These are phyloP conservation scores for Corinectria fuckeliana DNA, from an alignment of 2,329 filamentous ascomycete genomes.

Conservation along the genomic window DNA sequence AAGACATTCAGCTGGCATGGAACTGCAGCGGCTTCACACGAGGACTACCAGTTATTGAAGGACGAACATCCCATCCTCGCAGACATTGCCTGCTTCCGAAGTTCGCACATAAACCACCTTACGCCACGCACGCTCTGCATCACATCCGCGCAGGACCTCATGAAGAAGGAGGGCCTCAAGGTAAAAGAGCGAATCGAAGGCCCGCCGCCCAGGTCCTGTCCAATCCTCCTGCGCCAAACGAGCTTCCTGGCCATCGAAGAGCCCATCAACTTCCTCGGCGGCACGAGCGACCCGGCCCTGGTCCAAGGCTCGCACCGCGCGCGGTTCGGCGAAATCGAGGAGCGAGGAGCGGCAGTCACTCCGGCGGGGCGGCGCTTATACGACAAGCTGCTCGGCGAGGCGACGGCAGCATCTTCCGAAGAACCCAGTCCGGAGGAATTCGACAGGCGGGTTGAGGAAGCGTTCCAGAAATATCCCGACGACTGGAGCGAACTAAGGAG, in stretches of 20 bases:
- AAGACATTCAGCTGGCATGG: slow-evolving; percentile 28
- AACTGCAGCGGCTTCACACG: slow-evolving; percentile 18
- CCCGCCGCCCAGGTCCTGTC: slow-evolving; percentile 50
- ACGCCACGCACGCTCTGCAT: slow-evolving; percentile 23
- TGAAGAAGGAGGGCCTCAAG: slow-evolving; percentile 48
- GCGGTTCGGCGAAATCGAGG: slow-evolving; percentile 59
- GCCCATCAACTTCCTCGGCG: slow-evolving; percentile 46
- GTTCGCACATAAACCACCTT: slow-evolving; percentile 29
- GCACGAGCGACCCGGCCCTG: slow-evolving; percentile 18
- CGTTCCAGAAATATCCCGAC: slow-evolving; percentile 50
- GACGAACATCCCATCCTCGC: slow-evolving; percentile 49
- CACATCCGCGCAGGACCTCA: slow-evolving; percentile 46
- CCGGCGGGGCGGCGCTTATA: slow-evolving; percentile 51
- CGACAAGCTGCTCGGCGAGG: slow-evolving; percentile 47
- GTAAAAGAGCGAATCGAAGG: slow-evolving; percentile 59
- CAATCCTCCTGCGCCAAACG: slow-evolving; percentile 58
- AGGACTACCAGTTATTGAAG: slow-evolving; percentile 24
- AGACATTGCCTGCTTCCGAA: slow-evolving; percentile 51
- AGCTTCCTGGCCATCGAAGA: slow-evolving; percentile 59
- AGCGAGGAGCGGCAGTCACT: slow-evolving; percentile 57
- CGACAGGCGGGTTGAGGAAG: slow-evolving; percentile 30
- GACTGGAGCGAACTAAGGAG: slow-evolving; percentile 44
- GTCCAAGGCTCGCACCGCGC: slow-evolving; percentile 51
- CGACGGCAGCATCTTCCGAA: slow-evolving; percentile 25
- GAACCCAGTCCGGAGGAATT: slow-evolving; percentile 16